A percentile compares a stretch with the other conserved stretches of the same genome.
phyloP scores from a whole-genome alignment of 305 asterid species.

The Petunia hybrid region DNA sequence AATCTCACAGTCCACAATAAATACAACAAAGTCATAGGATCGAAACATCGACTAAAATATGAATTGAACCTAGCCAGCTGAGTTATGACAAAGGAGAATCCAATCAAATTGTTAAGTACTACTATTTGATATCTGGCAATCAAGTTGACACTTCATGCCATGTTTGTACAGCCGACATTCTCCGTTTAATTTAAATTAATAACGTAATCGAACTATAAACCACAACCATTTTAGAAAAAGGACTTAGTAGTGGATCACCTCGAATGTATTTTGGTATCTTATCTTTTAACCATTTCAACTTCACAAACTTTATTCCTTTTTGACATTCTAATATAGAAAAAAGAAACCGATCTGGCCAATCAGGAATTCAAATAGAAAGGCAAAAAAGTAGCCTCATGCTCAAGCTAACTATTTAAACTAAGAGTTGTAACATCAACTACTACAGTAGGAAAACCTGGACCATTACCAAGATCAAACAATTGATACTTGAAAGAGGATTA shows the following conservation, averaged over 20 bases:
- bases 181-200: neutral
- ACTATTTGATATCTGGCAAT: slow-evolving; percentile 12
- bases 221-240: neutral
- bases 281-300: slow-evolving; percentile 33
- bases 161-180: neutral
- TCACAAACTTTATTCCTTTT: slow-evolving; percentile 41
- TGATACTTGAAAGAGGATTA: neutral
- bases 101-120: neutral
- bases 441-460: too few species aligned
- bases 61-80: slow-evolving; percentile 15
- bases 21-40: neutral
- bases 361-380: neutral
- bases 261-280: slow-evolving; percentile 35
- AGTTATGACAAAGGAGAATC: slow-evolving; percentile 11
- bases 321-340: slow-evolving; percentile 28
- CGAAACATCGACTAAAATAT: neutral
- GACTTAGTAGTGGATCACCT: slow-evolving; percentile 33
- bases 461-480: neutral
- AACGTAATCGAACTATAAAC: neutral
- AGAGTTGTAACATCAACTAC: neutral
- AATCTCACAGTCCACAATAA: neutral
- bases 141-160: slow-evolving; percentile 11
- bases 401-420: slow-evolving; percentile 37
- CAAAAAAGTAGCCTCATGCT: slow-evolving; percentile 36
- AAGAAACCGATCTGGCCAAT: slow-evolving; percentile 1